Conservation (phyloP, 2,329 filamentous ascomycete genomes). For the Emmonsia crescens region DNA sequence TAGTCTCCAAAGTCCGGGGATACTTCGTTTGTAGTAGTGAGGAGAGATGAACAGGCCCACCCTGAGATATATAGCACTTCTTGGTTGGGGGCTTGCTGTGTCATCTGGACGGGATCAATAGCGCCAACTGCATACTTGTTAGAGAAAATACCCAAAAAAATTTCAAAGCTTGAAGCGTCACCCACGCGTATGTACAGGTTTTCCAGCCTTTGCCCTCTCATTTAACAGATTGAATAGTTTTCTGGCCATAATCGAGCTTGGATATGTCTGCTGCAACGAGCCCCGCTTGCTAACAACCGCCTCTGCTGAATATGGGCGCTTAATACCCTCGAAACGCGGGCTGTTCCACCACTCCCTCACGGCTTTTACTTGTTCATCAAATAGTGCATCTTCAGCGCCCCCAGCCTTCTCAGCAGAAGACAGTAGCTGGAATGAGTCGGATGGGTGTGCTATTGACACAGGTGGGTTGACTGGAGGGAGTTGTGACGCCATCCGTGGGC, state of each 20-base stretch:
- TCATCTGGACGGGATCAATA: slow-evolving; percentile 99
- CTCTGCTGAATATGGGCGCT: slow-evolving; percentile 76
- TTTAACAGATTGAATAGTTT: slow-evolving; percentile 87
- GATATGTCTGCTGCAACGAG: slow-evolving; percentile 73
- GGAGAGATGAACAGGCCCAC: slow-evolving; percentile 90
- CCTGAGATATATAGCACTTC: slow-evolving; percentile 94
- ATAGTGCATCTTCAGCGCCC: slow-evolving; percentile 71
- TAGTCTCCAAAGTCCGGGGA: slow-evolving; percentile 98
- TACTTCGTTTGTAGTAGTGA: slow-evolving; percentile 93
- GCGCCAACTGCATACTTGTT: slow-evolving; percentile 62
- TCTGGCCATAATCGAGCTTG: slow-evolving; percentile 86
- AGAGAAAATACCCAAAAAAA: slow-evolving; percentile 3
- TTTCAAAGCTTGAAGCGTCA: slow-evolving; percentile 11
- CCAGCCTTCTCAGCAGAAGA: slow-evolving; percentile 67
- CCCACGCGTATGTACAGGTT: slow-evolving; percentile 88
- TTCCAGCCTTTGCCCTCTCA: slow-evolving; percentile 62
- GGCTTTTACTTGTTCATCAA: slow-evolving; percentile 70
- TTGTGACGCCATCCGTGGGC: slow-evolving; percentile 43
- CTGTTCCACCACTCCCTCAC: slow-evolving; percentile 87
- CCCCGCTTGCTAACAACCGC: slow-evolving; percentile 92
- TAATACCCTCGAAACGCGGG: slow-evolving; percentile 78
- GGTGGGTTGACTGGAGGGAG: slow-evolving; percentile 49
- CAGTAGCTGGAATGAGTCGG: slow-evolving; percentile 78
- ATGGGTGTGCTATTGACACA: slow-evolving; percentile 49
- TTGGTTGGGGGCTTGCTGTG: slow-evolving; percentile 90